Conservation (phyloP, 805 yeast genomes). For the Jamesozyma lodderae region DNA sequence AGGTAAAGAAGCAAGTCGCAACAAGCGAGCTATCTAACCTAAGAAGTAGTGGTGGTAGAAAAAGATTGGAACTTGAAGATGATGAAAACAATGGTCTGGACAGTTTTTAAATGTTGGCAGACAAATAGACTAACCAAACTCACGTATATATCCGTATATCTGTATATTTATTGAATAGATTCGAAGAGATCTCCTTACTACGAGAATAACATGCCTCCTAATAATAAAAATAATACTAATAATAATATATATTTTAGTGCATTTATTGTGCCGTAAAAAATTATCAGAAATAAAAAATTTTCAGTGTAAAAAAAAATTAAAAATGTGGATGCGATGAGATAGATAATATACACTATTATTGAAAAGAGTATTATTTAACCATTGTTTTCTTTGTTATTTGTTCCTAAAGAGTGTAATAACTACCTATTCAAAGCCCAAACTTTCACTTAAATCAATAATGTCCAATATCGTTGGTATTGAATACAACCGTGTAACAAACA, state of each 20-base stretch:
- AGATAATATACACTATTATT: not conserved
- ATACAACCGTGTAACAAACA: conserved; percentile 83
- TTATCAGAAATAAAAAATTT: conserved; percentile 1
- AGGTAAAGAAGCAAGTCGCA: conserved; percentile 75
- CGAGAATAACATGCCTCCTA: too few relatives aligned
- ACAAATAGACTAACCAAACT: too few relatives aligned
- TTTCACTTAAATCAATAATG: conserved; percentile 11
- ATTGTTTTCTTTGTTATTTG: too few relatives aligned
- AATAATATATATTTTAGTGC: too few relatives aligned
- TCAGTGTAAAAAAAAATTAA: not conserved
- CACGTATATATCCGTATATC: too few relatives aligned
- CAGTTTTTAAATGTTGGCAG: conserved; percentile 17
- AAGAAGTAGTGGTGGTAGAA: conserved; percentile 64
- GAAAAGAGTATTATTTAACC: too few relatives aligned
- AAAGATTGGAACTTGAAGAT: conserved; percentile 51
- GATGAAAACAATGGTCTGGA: conserved; percentile 24
- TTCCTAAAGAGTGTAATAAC: too few relatives aligned
- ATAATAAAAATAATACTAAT: too few relatives aligned
- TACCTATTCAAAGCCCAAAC: too few relatives aligned
- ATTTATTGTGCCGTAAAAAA: not conserved
- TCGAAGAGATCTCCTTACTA: too few relatives aligned
- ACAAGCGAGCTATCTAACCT: conserved; percentile 64
- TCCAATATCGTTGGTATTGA: conserved; percentile 73
- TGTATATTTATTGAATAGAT: too few relatives aligned
- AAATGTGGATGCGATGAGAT: conserved; percentile 4